phyloP scores from a whole-genome alignment of 768 basidiomycete species.

The Hypsizygus marmoreus region DNA sequence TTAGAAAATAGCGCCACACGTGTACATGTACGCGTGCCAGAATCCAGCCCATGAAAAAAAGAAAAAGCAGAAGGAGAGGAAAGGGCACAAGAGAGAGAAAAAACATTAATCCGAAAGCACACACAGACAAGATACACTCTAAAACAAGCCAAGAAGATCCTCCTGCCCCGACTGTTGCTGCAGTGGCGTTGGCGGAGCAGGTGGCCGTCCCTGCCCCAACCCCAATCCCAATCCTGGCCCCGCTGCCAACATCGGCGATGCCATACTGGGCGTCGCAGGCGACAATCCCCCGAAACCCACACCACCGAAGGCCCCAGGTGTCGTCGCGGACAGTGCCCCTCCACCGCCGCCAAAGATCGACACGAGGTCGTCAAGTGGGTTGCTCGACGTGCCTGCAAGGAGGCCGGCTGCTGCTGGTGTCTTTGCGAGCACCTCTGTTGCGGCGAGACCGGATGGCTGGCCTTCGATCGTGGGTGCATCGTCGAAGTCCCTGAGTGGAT shows the following conservation, averaged over 20 bases:
- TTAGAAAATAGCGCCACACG: no score
- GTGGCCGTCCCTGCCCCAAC: slow-evolving; percentile 15
- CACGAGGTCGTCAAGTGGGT: slow-evolving; percentile 91
- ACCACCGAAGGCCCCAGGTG: slow-evolving; percentile 24
- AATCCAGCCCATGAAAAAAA: no score
- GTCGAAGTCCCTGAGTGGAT: slow-evolving; percentile 71
- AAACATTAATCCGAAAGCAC: slow-evolving; percentile 1
- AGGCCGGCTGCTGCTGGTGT: slow-evolving; percentile 76
- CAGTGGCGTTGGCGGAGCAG: slow-evolving; percentile 22
- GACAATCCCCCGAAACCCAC: slow-evolving; percentile 27
- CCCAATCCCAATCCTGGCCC: slow-evolving; percentile 10
- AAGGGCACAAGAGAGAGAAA: slow-evolving; percentile 1
- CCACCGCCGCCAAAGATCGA: slow-evolving; percentile 78
- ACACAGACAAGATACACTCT: slow-evolving; percentile 20
- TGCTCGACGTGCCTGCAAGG: slow-evolving; percentile 77
- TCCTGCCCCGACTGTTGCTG: slow-evolving; percentile 40
- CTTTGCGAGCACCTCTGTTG: slow-evolving; percentile 70
- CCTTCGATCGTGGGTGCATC: slow-evolving; percentile 62
- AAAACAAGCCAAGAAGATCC: slow-evolving; percentile 56
- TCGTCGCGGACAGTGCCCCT: slow-evolving; percentile 23
- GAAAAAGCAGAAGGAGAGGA: neutral
- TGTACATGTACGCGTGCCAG: no score
- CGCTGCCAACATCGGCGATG: slow-evolving; percentile 21
- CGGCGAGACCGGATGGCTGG: slow-evolving; percentile 75
- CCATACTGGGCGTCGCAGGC: slow-evolving; percentile 30